phyloP scores from a whole-genome alignment of 2,329 filamentous ascomycete genomes.

The Camptophora hylomeconis region DNA sequence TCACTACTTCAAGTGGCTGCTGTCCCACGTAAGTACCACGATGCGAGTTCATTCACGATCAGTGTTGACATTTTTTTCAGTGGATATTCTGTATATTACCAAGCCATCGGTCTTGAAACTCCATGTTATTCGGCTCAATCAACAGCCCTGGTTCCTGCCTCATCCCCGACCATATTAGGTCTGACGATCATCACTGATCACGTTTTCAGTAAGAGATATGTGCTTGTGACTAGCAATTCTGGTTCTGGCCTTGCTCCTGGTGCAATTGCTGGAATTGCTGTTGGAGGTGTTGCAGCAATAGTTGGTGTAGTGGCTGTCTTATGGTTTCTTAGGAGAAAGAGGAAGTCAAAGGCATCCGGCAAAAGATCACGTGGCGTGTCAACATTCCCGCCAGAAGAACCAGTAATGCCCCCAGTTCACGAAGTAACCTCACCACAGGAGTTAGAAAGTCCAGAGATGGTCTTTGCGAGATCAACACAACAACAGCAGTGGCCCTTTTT shows the following conservation, averaged over 20 bases:
- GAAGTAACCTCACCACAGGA: slow-evolving; percentile 11
- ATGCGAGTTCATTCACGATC: too few relatives aligned
- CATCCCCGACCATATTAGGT: slow-evolving; percentile 10
- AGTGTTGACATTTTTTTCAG: slow-evolving; percentile 9
- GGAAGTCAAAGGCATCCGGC: slow-evolving; percentile 9
- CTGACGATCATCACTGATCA: slow-evolving; percentile 17
- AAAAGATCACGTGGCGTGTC: slow-evolving; percentile 6
- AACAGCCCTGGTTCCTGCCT: slow-evolving; percentile 13
- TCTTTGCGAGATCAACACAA: slow-evolving; percentile 1
- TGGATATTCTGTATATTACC: slow-evolving; percentile 18
- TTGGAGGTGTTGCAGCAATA: slow-evolving; percentile 9
- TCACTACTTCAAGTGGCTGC: slow-evolving; percentile 15
- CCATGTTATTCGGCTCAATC: slow-evolving; percentile 15
- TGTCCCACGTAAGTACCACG: slow-evolving; percentile 16
- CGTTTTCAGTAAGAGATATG: slow-evolving; percentile 16
- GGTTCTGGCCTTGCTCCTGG: slow-evolving; percentile 8
- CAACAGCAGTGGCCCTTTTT: neutral
- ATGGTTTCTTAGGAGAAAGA: slow-evolving; percentile 6
- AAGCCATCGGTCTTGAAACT: slow-evolving; percentile 13
- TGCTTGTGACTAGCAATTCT: slow-evolving; percentile 5
- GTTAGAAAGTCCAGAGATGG: slow-evolving; percentile 13
- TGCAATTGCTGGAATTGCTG: slow-evolving; percentile 14
- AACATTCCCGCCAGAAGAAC: slow-evolving; percentile 16
- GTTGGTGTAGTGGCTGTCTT: slow-evolving; percentile 4
- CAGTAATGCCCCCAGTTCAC: slow-evolving; percentile 5